phyloP scores from a whole-genome alignment of 306 rosid genomes.

The Ormosia semicastrata region DNA sequence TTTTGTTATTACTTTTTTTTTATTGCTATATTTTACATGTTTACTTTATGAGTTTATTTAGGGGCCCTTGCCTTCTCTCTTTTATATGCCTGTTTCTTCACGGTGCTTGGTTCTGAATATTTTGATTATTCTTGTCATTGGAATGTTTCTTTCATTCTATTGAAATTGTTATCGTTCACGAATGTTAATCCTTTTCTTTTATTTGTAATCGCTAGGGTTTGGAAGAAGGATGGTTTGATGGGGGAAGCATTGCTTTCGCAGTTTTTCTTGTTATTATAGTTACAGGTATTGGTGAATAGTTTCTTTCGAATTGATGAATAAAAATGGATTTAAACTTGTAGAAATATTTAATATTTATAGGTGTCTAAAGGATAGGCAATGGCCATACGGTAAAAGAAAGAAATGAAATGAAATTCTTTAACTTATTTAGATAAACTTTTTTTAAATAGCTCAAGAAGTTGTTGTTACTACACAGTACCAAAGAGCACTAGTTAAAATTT shows the following conservation, averaged over 20 bases:
- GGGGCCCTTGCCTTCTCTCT: neutral
- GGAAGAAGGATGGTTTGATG: slow-evolving; percentile 84
- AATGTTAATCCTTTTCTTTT: slow-evolving; percentile 20
- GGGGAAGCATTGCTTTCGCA: slow-evolving; percentile 87
- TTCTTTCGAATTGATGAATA: neutral
- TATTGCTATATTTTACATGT: neutral
- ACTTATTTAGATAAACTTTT: neutral
- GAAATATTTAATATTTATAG: neutral
- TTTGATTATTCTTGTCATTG: neutral
- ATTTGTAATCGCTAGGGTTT: slow-evolving; percentile 52
- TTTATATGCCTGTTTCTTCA: neutral
- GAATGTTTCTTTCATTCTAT: slow-evolving; percentile 3
- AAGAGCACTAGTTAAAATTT: neutral
- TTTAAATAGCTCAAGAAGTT: too few species aligned
- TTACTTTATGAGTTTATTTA: neutral
- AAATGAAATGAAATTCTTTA: neutral
- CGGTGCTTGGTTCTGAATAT: neutral
- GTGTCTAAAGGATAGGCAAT: neutral
- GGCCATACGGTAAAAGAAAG: neutral
- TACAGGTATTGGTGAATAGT: slow-evolving; percentile 58
- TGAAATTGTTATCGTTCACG: neutral
- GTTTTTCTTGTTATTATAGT: slow-evolving; percentile 78
- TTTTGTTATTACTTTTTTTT: neutral
- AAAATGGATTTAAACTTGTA: neutral
- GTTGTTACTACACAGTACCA: too few species aligned